A percentile compares a stretch with the other conserved stretches of the same genome.
These are phyloP conservation scores for Saturnispora quitensis DNA, from an alignment of 805 yeast species.

Conservation along the genomic window DNA sequence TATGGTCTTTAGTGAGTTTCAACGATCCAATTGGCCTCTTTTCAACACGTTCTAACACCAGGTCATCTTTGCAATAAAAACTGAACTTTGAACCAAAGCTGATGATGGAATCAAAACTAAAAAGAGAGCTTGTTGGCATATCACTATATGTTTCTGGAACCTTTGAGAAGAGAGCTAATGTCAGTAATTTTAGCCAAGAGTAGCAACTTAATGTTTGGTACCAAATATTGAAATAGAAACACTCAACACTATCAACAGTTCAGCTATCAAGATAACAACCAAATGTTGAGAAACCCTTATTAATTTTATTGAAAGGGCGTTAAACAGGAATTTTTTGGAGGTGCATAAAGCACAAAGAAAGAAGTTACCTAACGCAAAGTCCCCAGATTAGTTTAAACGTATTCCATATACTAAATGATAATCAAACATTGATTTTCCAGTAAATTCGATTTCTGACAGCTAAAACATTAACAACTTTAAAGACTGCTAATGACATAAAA, in stretches of 20 bases:
- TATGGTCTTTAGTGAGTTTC: background rate
- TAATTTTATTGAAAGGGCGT: background rate
- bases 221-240: no score
- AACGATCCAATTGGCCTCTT: background rate
- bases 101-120: background rate
- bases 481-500: background rate
- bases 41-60: background rate
- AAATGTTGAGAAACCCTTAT: background rate
- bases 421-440: background rate
- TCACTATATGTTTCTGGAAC: no score
- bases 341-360: background rate
- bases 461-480: no score
- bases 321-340: background rate
- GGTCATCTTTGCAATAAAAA: background rate
- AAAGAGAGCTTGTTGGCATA: background rate
- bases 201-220: no score
- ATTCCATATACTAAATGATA: no score
- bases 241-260: no score
- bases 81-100: background rate
- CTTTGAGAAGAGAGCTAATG: no score
- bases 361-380: background rate
- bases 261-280: background rate
- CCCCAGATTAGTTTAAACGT: background rate
- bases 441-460: background rate
- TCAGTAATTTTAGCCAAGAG: no score